Conservation (phyloP, 805 yeast species). For the Grigorovia transvaalensis region DNA sequence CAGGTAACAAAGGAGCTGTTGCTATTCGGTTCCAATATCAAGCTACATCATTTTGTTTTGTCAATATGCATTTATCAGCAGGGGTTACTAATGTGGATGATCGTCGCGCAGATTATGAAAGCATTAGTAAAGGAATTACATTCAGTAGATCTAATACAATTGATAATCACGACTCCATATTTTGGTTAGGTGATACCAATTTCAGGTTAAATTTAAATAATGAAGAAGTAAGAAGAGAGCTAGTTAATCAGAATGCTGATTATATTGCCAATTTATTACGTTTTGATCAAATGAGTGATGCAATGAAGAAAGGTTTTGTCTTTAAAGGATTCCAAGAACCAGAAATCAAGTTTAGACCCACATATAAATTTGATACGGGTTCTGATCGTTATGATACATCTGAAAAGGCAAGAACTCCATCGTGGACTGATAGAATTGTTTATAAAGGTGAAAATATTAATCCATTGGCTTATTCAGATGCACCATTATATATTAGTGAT, state of each 20-base stretch:
- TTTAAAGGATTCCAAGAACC: conserved; percentile 71
- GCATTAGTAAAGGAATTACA: conserved; percentile 63
- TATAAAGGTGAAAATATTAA: conserved; percentile 47
- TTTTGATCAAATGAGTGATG: conserved; percentile 69
- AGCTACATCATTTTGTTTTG: conserved; percentile 66
- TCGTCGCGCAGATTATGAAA: conserved; percentile 73
- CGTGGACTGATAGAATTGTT: conserved; percentile 91
- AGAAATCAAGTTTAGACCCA: conserved; percentile 70
- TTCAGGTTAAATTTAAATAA: conserved; percentile 65
- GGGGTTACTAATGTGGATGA: conserved; percentile 76
- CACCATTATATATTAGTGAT: conserved; percentile 62
- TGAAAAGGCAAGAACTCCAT: conserved; percentile 86
- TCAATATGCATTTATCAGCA: conserved; percentile 91
- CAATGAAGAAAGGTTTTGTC: conserved; percentile 61
- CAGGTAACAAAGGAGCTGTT: conserved; percentile 95
- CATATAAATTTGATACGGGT: conserved; percentile 86
- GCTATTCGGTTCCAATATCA: conserved; percentile 83
- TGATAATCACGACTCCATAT: conserved; percentile 71
- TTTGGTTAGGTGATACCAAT: conserved; percentile 95
- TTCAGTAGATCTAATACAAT: conserved; percentile 71
- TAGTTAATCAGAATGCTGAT: conserved; percentile 36
- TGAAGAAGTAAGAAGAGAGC: conserved; percentile 56
- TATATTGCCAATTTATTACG: conserved; percentile 39
- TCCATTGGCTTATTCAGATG: conserved; percentile 61
- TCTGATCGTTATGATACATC: conserved; percentile 74